Base-by-base conservation (phyloP, 208 protist species). In the Jaenimonas drosophilae region DNA sequence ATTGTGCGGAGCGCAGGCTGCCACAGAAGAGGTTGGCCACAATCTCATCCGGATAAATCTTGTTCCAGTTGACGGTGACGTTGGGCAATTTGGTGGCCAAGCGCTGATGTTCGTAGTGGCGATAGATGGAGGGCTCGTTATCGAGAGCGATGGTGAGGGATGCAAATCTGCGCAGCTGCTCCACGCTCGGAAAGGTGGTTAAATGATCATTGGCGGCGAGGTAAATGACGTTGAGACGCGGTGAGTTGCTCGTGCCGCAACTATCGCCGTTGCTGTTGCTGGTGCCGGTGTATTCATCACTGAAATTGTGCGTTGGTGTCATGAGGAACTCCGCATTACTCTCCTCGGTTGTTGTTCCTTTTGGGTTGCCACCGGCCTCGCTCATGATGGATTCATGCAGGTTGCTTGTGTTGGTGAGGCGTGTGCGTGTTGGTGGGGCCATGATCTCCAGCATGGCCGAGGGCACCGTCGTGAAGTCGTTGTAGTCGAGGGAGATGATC, bases 31-130 rank as follows among this genome's bases (percentile, higher is more conserved):
- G 45, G 39, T 83, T 49, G 0, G 72, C 56, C 30, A 94, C 58
- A 28, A 94, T 91, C 37, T 75, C 64, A 45, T 94, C 87, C 0
- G 87, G 87, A 51, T 90, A 94, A 37, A 90, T 86, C 55, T 94
- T 94, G 52, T 94, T 91, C 83, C 87, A 94, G 32, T 77, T 76
- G 20, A 94, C 67, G 4, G 62, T 81, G 36, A 92, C 59, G 57
- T 82, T 80, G 2, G 73, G 75, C 27, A 87, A 53, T 44, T 75
- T 55, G 23, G 46, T 68, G 25, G 34, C 65, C 29, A 82, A 45
- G 14, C 87, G 56, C 16, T 82, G 46, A 2, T 53, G 26, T 16
- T 66, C 43, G 59, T 88, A 88, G 39, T 69, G 67, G 29, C 52
- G 27, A 42, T 80, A 88, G n/a, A 94, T 51, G 23, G 57, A 63